These are phyloP conservation scores for Boletus speciosus DNA, from an alignment of 768 basidiomycete species.

Conservation along the genomic window DNA sequence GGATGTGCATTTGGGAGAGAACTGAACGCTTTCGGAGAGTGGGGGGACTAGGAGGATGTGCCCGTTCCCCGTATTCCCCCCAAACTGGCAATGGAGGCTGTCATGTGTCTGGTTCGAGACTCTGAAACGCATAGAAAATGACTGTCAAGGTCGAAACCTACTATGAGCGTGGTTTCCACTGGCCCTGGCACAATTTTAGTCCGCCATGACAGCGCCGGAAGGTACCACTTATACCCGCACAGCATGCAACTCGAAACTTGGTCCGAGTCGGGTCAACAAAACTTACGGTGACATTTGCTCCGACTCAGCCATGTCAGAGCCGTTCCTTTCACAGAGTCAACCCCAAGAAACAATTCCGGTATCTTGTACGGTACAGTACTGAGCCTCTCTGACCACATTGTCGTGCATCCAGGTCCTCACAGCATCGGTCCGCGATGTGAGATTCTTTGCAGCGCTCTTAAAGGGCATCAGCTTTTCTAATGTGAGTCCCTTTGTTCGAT, in stretches of 20 bases:
- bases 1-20: constrained; percentile 16
- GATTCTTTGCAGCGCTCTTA: constrained; percentile 73
- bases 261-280: too few relatives aligned
- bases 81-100: constrained; percentile 20
- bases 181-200: not conserved
- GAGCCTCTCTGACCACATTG: constrained; percentile 2
- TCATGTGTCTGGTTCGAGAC: constrained; percentile 38
- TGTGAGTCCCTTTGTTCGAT: constrained; percentile 42
- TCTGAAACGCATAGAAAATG: constrained; percentile 22
- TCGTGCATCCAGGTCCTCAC: constrained; percentile 47
- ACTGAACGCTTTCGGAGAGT: constrained; percentile 20
- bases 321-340: constrained; percentile 16
- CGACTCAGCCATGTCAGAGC: constrained; percentile 19
- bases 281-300: too few relatives aligned
- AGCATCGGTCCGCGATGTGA: constrained; percentile 76
- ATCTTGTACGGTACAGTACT: not conserved
- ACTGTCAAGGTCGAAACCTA: too few relatives aligned
- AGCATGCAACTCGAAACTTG: too few relatives aligned
- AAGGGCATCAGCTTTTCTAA: constrained; percentile 79
- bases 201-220: too few relatives aligned
- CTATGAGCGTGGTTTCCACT: not conserved
- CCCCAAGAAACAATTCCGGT: constrained; percentile 23
- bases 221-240: too few relatives aligned
- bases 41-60: constrained; percentile 20
- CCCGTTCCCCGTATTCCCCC: not conserved